phyloP scores from a whole-genome alignment of 352 stramenopile genomes.

The Globisporangium mamillatum region DNA sequence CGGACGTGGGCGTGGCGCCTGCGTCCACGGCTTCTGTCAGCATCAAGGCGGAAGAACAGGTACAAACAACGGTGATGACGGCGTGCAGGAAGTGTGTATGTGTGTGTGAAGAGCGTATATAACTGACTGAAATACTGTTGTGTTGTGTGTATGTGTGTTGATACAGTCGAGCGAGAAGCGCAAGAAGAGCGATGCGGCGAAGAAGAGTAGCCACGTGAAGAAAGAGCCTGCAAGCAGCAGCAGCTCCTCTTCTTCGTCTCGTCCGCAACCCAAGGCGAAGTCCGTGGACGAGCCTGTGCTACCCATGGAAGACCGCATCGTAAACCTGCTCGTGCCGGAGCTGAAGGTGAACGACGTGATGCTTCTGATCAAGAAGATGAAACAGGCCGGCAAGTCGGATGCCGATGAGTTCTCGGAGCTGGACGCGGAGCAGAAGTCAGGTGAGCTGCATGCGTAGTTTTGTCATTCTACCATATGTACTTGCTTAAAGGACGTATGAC shows the following conservation, averaged over 20 bases:
- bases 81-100: not conserved
- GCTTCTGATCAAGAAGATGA: slow-evolving; percentile 89
- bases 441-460: slow-evolving; percentile 23
- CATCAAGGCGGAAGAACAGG: slow-evolving; percentile 18
- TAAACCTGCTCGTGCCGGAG: slow-evolving; percentile 82
- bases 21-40: not conserved
- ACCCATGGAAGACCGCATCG: slow-evolving; percentile 85
- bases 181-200: slow-evolving; percentile 41
- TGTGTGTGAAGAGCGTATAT: not conserved
- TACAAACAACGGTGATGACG: not conserved
- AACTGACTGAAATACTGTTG: not conserved
- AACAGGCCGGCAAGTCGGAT: slow-evolving; percentile 85
- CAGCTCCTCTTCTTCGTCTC: slow-evolving; percentile 14
- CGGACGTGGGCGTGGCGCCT: slow-evolving; percentile 13
- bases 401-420: slow-evolving; percentile 86
- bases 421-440: slow-evolving; percentile 83
- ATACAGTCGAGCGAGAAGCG: slow-evolving; percentile 32
- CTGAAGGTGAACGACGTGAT: slow-evolving; percentile 88
- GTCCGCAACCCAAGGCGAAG: slow-evolving; percentile 37
- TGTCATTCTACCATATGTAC: too few relatives aligned
- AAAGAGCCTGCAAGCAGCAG: slow-evolving; percentile 33
- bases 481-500: not conserved
- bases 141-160: not conserved
- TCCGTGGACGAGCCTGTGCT: slow-evolving; percentile 46
- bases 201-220: slow-evolving; percentile 28